Evolutionary conservation across 2,329 filamentous ascomycete genomes (phyloP).

Genomic region (Colletotrichum plurivorum): DNA sequence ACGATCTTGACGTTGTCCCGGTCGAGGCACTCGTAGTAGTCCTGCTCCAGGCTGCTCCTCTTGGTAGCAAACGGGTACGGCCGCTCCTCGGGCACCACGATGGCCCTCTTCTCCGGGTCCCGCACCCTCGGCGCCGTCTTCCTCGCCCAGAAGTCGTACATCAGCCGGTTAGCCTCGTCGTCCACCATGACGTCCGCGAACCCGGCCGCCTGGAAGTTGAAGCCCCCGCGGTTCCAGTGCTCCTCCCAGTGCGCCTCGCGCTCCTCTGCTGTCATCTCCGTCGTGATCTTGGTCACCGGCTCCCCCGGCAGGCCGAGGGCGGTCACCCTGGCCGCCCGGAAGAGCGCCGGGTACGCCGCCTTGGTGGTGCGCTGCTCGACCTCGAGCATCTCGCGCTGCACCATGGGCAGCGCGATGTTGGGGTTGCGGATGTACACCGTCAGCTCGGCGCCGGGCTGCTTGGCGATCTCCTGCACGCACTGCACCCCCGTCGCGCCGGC

Average conservation of each 20-base stretch:
- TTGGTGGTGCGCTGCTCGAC: constrained; percentile 61
- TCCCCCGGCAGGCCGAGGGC: constrained; percentile 68
- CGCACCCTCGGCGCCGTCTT: constrained; percentile 60
- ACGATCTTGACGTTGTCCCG: constrained; percentile 61
- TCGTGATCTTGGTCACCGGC: constrained; percentile 58
- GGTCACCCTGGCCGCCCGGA: constrained; percentile 58
- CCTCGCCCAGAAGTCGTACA: constrained; percentile 64
- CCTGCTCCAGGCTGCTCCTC: constrained; percentile 60
- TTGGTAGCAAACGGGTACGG: constrained; percentile 63
- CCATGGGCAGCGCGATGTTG: constrained; percentile 72
- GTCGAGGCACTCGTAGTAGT: constrained; percentile 65
- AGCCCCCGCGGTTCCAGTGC: constrained; percentile 62
- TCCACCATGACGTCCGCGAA: constrained; percentile 62
- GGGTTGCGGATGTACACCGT: constrained; percentile 71
- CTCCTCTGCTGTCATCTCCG: constrained; percentile 57
- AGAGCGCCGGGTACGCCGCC: constrained; percentile 55
- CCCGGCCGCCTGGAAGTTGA: constrained; percentile 59
- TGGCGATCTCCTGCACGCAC: constrained; percentile 50
- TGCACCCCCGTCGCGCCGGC: constrained; percentile 49
- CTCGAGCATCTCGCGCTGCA: constrained; percentile 59
- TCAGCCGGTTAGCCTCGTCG: constrained; percentile 56
- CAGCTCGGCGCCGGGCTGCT: constrained; percentile 49
- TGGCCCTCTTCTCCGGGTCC: constrained; percentile 58
- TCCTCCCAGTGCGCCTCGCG: constrained; percentile 59
- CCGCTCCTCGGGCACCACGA: constrained; percentile 61